A percentile compares a stretch with the other conserved stretches of the same genome.
These are phyloP conservation scores for Botryosphaeria dothidea DNA, from an alignment of 2,329 filamentous ascomycete species.

Conservation along the genomic window DNA sequence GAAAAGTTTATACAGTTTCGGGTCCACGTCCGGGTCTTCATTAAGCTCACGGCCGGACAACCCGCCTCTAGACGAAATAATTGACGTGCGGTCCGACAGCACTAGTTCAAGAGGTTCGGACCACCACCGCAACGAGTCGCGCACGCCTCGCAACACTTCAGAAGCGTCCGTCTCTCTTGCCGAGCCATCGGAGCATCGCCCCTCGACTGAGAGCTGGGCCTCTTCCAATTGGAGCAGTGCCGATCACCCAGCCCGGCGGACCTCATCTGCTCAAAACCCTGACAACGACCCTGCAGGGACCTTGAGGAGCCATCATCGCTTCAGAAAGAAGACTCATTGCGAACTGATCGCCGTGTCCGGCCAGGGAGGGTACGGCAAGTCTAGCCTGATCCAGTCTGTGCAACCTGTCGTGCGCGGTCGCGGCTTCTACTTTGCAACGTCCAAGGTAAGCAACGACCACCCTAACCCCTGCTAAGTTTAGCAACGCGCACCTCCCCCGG, in stretches of 20 bases:
- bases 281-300: constrained; percentile 11
- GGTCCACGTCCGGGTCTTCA: constrained; percentile 47
- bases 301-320: constrained; percentile 8
- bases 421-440: constrained; percentile 59
- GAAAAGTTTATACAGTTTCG: constrained; percentile 50
- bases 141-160: constrained; percentile 19
- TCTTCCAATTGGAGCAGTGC: constrained; percentile 10
- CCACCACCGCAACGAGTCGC: background rate
- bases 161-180: constrained; percentile 7
- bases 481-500: background rate
- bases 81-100: constrained; percentile 43
- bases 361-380: constrained; percentile 60
- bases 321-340: constrained; percentile 49
- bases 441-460: constrained; percentile 37
- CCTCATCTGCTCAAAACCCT: constrained; percentile 8
- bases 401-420: constrained; percentile 58
- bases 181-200: constrained; percentile 14
- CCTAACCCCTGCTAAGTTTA: background rate
- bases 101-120: constrained; percentile 58
- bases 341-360: constrained; percentile 62
- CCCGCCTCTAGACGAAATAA: constrained; percentile 45
- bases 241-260: background rate
- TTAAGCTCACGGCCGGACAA: constrained; percentile 19
- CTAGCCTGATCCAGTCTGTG: constrained; percentile 59
- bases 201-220: constrained; percentile 8